Base-by-base conservation (phyloP, 176 grass and related monocot genomes). In the Zizania latifolia region DNA sequence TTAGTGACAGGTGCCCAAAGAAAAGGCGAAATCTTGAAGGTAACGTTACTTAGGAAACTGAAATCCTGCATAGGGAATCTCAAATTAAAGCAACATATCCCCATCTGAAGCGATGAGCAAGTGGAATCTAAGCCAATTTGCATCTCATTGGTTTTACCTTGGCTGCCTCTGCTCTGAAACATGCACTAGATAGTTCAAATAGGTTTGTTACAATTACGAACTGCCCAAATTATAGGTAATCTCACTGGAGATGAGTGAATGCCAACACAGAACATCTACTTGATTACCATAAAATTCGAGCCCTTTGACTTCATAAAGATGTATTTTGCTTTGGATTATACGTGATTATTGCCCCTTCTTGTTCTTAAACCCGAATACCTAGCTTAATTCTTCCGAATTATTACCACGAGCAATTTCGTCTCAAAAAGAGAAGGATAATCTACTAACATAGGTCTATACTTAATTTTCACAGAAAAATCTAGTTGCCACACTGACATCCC, bases 21-120 rank as follows among this genome's bases (percentile, higher is more conserved):
- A 55, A 58, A 74, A 61, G 10, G 35, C 12, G 24, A 17, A 78
- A 65, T 8, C 26, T 41, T 72, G 19, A 9, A 72, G 4, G 2
- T 4, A 6, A 41, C 4, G 5, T 67, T 55, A 43, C 51, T 68
- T 68, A 53, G 21, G 10, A 62, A 12, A 35, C 33, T 28, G n/a
- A 4, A 54, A 74, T 78, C 21, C 76, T 69, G 35, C 60, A 60
- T 83, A 67, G 43, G 65, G 39, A 58, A 21, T 30, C 34, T 58
- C 10, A 74, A 67, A 68, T 21, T n/a, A 26, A 79, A 31, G n/a
- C n/a, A 58, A 32, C 36, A n/a, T 55, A 28, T 22, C 75, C 43
- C 3, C n/a, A 62, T 45, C 15, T 24, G 34, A 75, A 88, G 80
- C 75, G 37, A 83, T 29, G 28, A 8, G 10, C 21, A 79, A 30